A percentile compares a stretch with the other conserved stretches of the same genome.
These are phyloP conservation scores for Colletotrichum brevisporum DNA, from an alignment of 2,329 filamentous ascomycete species.

Conservation along the genomic window DNA sequence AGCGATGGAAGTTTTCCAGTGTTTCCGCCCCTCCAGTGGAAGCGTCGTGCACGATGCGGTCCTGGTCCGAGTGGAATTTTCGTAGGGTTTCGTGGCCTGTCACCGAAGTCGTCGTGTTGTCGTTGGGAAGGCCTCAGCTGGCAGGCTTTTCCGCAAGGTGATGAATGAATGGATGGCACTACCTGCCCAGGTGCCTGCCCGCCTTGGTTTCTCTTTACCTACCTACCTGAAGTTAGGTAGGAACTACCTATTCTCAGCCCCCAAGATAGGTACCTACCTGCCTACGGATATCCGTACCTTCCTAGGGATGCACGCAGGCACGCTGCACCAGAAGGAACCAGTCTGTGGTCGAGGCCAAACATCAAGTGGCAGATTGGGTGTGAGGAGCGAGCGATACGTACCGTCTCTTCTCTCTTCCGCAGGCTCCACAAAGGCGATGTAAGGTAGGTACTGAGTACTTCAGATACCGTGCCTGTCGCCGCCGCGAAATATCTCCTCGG, in stretches of 20 bases:
- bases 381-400: constrained; percentile 12
- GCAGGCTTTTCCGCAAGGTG: no score
- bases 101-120: constrained; percentile 1
- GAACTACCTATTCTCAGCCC: no score
- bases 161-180: no score
- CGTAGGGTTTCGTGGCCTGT: background rate
- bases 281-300: no score
- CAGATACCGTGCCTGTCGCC: background rate
- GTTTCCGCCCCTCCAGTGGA: constrained; percentile 38
- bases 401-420: constrained; percentile 21
- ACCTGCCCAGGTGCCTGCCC: no score
- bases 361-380: background rate
- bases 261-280: no score
- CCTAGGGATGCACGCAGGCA: no score
- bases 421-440: constrained; percentile 3
- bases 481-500: constrained; percentile 20
- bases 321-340: no score
- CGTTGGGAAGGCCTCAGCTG: no score
- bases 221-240: no score
- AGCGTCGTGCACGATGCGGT: constrained; percentile 20
- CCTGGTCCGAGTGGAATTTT: background rate
- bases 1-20: constrained; percentile 39
- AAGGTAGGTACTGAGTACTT: no score
- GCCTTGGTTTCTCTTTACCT: no score
- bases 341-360: background rate